These are phyloP conservation scores for Neurospora terricola DNA, from an alignment of 495 filamentous ascomycete genomes.

Conservation along the genomic window DNA sequence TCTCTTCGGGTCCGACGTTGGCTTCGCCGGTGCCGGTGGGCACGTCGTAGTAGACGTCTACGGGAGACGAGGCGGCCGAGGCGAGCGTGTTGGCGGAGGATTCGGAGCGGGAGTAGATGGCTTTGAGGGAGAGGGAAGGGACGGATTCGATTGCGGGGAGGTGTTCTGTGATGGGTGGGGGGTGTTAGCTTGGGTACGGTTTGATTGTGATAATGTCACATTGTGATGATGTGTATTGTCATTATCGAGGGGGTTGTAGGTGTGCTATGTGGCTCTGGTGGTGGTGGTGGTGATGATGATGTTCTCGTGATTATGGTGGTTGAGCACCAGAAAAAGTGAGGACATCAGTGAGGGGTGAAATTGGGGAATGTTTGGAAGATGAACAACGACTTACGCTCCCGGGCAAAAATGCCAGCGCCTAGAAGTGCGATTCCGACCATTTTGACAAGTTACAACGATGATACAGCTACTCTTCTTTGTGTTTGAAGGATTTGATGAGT, in stretches of 20 bases:
- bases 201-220: neutral
- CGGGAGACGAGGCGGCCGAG: conserved; percentile 15
- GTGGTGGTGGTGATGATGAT: neutral
- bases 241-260: neutral
- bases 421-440: conserved; percentile 54
- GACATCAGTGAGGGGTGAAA: neutral
- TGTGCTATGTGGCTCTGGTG: conserved; percentile 6
- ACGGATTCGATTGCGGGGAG: conserved; percentile 42
- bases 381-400: conserved; percentile 19
- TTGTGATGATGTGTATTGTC: neutral
- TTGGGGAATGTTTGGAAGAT: neutral
- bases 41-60: conserved; percentile 47
- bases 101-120: conserved; percentile 53
- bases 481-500: neutral
- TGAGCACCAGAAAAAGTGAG: neutral
- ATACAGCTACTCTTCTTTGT: neutral
- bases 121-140: conserved; percentile 39
- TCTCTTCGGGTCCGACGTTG: neutral
- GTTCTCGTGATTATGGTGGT: neutral
- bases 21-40: conserved; percentile 32
- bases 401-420: conserved; percentile 49
- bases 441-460: neutral
- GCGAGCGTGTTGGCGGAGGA: conserved; percentile 28
- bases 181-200: neutral
- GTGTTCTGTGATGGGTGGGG: conserved; percentile 21